These are phyloP conservation scores for Novymonas esmeraldas DNA, from an alignment of 208 protist species.

Conservation along the genomic window DNA sequence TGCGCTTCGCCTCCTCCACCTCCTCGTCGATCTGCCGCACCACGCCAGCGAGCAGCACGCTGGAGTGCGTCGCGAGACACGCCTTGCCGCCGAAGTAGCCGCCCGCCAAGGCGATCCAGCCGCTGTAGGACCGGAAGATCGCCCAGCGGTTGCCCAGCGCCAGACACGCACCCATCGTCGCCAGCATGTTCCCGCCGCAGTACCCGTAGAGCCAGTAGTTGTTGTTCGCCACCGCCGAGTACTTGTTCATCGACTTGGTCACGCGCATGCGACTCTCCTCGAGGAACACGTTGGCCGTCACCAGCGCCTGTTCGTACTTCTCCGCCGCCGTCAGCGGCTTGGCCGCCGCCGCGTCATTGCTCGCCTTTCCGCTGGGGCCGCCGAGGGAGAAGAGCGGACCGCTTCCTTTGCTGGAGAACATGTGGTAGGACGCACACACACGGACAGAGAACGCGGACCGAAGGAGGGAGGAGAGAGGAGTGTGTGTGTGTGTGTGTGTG, in stretches of 20 bases:
- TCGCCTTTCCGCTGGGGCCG: background rate
- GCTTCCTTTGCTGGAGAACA: slow-evolving; percentile 46
- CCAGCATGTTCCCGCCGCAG: slow-evolving; percentile 68
- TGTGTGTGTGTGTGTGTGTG: too few species aligned
- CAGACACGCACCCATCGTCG: slow-evolving; percentile 69
- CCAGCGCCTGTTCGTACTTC: slow-evolving; percentile 70
- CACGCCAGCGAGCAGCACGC: slow-evolving; percentile 50
- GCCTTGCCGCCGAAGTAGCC: slow-evolving; percentile 84
- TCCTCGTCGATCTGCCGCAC: slow-evolving; percentile 64
- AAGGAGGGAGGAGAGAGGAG: background rate
- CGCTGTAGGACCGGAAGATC: slow-evolving; percentile 73
- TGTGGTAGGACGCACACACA: background rate
- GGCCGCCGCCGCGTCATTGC: slow-evolving; percentile 22
- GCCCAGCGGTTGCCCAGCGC: slow-evolving; percentile 63
- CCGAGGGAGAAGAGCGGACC: slow-evolving; percentile 5
- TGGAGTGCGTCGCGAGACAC: slow-evolving; percentile 63
- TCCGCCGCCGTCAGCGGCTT: slow-evolving; percentile 60
- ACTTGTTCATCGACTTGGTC: slow-evolving; percentile 53
- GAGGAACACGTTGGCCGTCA: slow-evolving; percentile 75
- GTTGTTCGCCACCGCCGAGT: slow-evolving; percentile 67
- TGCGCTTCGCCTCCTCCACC: slow-evolving; percentile 63
- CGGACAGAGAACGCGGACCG: background rate
- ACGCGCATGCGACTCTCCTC: slow-evolving; percentile 69
- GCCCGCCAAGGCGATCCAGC: slow-evolving; percentile 70
- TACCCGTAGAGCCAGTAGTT: slow-evolving; percentile 90